A percentile compares a stretch with the other conserved stretches of the same genome.
phyloP scores from a whole-genome alignment of 1,284 basidiomycete species.

The Rhodotorula mucilaginosa region DNA sequence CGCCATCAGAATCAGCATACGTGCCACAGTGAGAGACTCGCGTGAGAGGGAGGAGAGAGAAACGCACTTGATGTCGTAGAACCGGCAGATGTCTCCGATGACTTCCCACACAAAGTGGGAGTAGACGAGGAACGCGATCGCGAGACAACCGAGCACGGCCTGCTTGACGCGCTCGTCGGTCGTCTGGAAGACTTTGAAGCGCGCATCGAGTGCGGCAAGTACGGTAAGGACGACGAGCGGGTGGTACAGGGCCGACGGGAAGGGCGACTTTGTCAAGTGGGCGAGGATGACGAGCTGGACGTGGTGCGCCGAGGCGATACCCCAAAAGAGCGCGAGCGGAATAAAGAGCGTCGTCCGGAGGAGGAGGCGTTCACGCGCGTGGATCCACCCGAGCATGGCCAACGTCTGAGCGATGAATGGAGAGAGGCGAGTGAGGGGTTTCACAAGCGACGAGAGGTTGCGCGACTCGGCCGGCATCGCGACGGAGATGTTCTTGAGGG shows the following conservation, averaged over 20 bases:
- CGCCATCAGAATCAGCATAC: neutral
- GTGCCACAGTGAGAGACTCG: neutral
- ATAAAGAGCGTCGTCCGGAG: slow-evolving; percentile 64
- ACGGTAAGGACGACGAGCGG: slow-evolving; percentile 79
- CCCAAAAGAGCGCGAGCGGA: slow-evolving; percentile 87
- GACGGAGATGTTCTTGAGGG: slow-evolving; percentile 51
- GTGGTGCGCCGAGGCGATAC: slow-evolving; percentile 53
- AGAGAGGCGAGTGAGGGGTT: slow-evolving; percentile 70
- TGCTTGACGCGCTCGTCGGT: slow-evolving; percentile 21
- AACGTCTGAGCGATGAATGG: slow-evolving; percentile 71
- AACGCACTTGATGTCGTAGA: slow-evolving; percentile 45
- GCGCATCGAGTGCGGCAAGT: slow-evolving; percentile 77
- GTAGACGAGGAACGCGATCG: slow-evolving; percentile 35
- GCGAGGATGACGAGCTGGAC: slow-evolving; percentile 91
- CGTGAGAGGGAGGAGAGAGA: too few relatives aligned
- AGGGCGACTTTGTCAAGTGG: slow-evolving; percentile 79
- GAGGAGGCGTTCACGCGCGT: slow-evolving; percentile 52
- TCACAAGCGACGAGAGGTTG: slow-evolving; percentile 46
- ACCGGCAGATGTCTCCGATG: slow-evolving; percentile 42
- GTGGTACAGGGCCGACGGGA: slow-evolving; percentile 65
- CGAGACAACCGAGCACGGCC: slow-evolving; percentile 34
- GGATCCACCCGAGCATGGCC: slow-evolving; percentile 79
- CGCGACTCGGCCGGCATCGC: slow-evolving; percentile 55
- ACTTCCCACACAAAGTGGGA: slow-evolving; percentile 44
- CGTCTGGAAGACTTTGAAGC: slow-evolving; percentile 47